Evolutionary conservation across 2,329 filamentous ascomycete genomes (phyloP).

Genomic region (Apiospora marii): DNA sequence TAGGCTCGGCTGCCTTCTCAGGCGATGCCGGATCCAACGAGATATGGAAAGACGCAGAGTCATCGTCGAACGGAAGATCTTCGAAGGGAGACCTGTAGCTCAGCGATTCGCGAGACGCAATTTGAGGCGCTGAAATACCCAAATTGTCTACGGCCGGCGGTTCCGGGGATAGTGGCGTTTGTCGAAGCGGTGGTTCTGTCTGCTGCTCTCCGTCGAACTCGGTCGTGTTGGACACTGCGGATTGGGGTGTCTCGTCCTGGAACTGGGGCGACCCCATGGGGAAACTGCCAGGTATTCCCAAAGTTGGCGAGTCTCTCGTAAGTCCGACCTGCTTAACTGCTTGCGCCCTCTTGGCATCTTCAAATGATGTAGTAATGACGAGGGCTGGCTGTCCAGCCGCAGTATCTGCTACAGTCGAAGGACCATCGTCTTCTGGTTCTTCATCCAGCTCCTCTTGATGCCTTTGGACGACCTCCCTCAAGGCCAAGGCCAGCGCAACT

Average conservation of each 20-base stretch:
- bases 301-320: conserved; percentile 67
- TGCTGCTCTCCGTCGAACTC: conserved; percentile 80
- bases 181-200: conserved; percentile 57
- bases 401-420: not conserved
- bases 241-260: conserved; percentile 60
- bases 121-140: conserved; percentile 35
- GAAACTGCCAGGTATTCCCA: conserved; percentile 72
- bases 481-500: not conserved
- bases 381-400: conserved; percentile 27
- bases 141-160: not conserved
- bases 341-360: not conserved
- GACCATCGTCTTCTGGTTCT: conserved; percentile 25
- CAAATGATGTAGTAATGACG: conserved; percentile 34
- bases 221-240: conserved; percentile 68
- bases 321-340: not conserved
- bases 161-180: conserved; percentile 31
- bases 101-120: conserved; percentile 37
- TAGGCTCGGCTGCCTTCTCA: conserved; percentile 35
- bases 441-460: not conserved
- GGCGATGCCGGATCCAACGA: conserved; percentile 47
- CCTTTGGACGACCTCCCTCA: not conserved
- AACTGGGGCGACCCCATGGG: conserved; percentile 50
- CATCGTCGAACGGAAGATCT: conserved; percentile 49
- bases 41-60: conserved; percentile 50
- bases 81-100: conserved; percentile 62